phyloP scores from a whole-genome alignment of 2,329 filamentous ascomycete genomes.

The Microascus cirrosus region DNA sequence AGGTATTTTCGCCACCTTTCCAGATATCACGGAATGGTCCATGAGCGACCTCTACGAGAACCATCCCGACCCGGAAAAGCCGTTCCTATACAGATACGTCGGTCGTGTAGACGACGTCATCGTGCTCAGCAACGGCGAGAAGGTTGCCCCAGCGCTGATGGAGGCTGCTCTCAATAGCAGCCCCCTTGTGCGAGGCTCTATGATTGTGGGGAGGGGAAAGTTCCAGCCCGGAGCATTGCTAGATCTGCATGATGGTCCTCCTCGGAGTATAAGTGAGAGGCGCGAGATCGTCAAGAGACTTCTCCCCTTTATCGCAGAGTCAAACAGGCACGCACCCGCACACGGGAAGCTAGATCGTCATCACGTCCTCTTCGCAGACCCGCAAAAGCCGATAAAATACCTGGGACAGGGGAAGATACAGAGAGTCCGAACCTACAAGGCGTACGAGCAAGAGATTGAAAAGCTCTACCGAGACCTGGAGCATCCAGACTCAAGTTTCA shows the following conservation, averaged over 20 bases:
- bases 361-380: constrained; percentile 24
- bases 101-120: constrained; percentile 29
- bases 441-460: constrained; percentile 32
- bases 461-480: constrained; percentile 21
- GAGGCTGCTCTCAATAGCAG: constrained; percentile 26
- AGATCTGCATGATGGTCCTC: constrained; percentile 24
- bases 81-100: constrained; percentile 13
- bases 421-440: constrained; percentile 21
- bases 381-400: constrained; percentile 28
- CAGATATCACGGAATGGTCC: neutral
- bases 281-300: constrained; percentile 24
- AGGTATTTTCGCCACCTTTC: neutral
- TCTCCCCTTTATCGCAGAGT: constrained; percentile 29
- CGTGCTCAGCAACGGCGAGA: constrained; percentile 38
- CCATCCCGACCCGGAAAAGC: constrained; percentile 23
- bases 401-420: constrained; percentile 35
- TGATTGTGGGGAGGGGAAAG: constrained; percentile 31
- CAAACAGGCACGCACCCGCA: constrained; percentile 29
- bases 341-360: constrained; percentile 32
- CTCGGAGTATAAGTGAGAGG: constrained; percentile 9
- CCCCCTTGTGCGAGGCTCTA: constrained; percentile 23
- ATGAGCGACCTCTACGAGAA: constrained; percentile 20
- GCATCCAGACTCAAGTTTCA: too few relatives aligned
- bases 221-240: constrained; percentile 37
- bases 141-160: constrained; percentile 32